Evolutionary conservation across 2,329 filamentous ascomycete genomes (phyloP), one percentile per base, ranked within the genome.

Genomic region (Aureobasidium sp.): DNA sequence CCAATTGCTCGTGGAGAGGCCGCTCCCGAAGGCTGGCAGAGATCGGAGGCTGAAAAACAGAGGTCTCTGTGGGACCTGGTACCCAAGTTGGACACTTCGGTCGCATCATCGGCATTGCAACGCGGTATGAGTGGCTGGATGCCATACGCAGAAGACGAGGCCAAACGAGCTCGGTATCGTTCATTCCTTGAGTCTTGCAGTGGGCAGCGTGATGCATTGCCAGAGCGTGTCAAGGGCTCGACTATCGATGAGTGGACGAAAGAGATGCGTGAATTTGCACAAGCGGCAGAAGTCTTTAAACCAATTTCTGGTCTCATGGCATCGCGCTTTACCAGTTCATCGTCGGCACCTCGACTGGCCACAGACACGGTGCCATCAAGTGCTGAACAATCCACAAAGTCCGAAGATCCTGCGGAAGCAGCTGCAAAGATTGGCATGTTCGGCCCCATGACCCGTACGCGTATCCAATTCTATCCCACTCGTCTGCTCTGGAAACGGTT

Each of bases 221-320:
- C 89, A 0, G 80, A 83, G 63, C 78, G 83, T 50, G 73, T 75
- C 2, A 70, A 77, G 3, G 77, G 76, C 0, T 77, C 79, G 61
- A 82, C 79, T 6, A 82, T 82, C 26, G 86, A 91, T 44, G 90
- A 94, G 57, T 97, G 90, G 86, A 74, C 87, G 37, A 85, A 85
- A 62, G 94, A 99, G 73, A 78, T 96, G 60, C 79, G 81, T 50
- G 86, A 99, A 69, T 97, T 96, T 70, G 79, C 83, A 13, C 84
- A 86, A 61, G 87, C 87, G 5, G 87, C 87, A 0, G 79, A 85
- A 67, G 86, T 97, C 24, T 99, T 97, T 78, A 93, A 90, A 72
- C 94, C 94, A 0, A 90, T 96, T 77, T 90, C 89, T 2, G 92
- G 92, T 0, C 81, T 90, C 65, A 97, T 99, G 91, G 94, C 93